Conservation (phyloP, 2,329 filamentous ascomycete genomes). For the Alternaria gaisen region DNA sequence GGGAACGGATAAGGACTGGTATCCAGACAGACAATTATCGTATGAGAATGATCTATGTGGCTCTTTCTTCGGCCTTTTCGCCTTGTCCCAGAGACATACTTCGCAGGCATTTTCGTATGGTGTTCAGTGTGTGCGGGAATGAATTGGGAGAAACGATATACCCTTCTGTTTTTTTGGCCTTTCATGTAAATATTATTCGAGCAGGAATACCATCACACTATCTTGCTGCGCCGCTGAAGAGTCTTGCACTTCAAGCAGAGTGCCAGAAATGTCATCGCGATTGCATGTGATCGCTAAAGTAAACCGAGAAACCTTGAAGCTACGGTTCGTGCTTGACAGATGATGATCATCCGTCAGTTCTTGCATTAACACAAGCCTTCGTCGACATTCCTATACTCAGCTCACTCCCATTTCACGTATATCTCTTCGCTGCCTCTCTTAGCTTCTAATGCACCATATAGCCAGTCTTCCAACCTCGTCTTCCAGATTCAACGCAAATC, state of each 20-base stretch:
- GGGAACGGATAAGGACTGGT: background rate
- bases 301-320: background rate
- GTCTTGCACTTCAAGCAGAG: background rate
- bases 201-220: background rate
- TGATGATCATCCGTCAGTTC: background rate
- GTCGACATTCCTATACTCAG: background rate
- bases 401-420: background rate
- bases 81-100: background rate
- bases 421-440: background rate
- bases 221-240: background rate
- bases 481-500: slow-evolving; percentile 63
- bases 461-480: slow-evolving; percentile 42
- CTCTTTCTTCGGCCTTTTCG: slow-evolving; percentile 13
- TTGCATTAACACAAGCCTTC: background rate
- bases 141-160: slow-evolving; percentile 4
- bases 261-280: background rate
- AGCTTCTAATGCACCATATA: slow-evolving; percentile 45
- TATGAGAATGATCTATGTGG: slow-evolving; percentile 34
- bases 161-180: slow-evolving; percentile 1
- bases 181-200: background rate
- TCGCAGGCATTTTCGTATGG: background rate
- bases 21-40: background rate
- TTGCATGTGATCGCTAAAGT: background rate
- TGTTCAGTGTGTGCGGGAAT: background rate
- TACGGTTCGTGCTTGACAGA: background rate